Conservation (phyloP, 345 rosid genomes). For the Viola odorata region DNA sequence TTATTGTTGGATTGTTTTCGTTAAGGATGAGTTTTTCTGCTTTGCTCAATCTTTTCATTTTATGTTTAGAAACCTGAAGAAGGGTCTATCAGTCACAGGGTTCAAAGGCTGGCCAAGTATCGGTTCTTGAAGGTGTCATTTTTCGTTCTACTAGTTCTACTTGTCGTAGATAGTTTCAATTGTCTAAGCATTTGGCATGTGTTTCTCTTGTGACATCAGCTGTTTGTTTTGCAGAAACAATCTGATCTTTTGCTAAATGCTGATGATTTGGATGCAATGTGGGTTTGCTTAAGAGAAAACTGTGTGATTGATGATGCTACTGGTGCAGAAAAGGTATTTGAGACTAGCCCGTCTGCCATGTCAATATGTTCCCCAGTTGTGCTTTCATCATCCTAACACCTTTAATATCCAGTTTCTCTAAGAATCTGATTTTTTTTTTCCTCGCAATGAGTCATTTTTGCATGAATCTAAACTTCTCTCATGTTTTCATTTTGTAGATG, state of each 20-base stretch:
- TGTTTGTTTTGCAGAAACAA: slow-evolving; percentile 70
- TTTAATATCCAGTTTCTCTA: neutral
- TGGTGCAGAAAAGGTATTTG: slow-evolving; percentile 91
- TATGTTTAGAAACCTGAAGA: slow-evolving; percentile 91
- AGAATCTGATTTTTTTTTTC: too few relatives aligned
- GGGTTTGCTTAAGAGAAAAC: slow-evolving; percentile 97
- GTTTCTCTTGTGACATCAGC: slow-evolving; percentile 9
- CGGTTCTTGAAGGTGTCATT: slow-evolving; percentile 74
- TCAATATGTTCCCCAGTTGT: neutral
- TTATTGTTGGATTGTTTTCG: neutral
- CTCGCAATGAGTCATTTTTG: neutral
- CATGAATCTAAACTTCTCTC: slow-evolving; percentile 12
- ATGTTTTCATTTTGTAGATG: slow-evolving; percentile 50
- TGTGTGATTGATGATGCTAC: slow-evolving; percentile 99
- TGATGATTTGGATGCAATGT: slow-evolving; percentile 98
- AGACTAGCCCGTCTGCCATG: neutral
- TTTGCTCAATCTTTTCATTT: slow-evolving; percentile 9
- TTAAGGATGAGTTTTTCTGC: neutral
- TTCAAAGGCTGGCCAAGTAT: slow-evolving; percentile 87
- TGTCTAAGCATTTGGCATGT: neutral
- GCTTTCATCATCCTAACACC: neutral
- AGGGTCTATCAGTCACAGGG: slow-evolving; percentile 94
- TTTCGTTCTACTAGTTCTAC: neutral
- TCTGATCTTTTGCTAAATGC: slow-evolving; percentile 91
- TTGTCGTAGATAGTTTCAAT: neutral